phyloP scores from a whole-genome alignment of 768 basidiomycete genomes.

The Boletus rufocinnamomeus region DNA sequence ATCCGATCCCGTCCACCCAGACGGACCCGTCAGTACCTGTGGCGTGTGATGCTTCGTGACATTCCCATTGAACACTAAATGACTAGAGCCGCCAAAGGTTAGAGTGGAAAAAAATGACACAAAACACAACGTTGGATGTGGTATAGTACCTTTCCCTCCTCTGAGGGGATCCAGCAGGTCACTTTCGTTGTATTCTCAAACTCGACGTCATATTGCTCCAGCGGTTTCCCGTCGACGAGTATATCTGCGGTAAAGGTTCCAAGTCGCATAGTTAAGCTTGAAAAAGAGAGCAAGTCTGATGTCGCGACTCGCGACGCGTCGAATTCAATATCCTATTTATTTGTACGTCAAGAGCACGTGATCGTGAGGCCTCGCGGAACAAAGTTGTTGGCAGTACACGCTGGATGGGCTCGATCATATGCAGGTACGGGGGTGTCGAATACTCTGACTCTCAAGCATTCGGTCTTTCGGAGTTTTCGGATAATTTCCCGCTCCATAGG shows the following conservation, averaged over 20 bases:
- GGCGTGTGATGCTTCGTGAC: neutral
- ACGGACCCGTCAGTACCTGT: neutral
- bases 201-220: conserved; percentile 17
- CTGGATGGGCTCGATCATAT: too few relatives aligned
- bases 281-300: neutral
- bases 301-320: neutral
- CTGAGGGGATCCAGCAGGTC: conserved; percentile 27
- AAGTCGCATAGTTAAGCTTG: conserved; percentile 14
- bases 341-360: neutral
- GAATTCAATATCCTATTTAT: neutral
- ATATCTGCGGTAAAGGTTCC: conserved; percentile 16
- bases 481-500: too few relatives aligned
- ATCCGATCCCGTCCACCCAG: conserved; percentile 11
- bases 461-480: neutral
- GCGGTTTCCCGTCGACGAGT: conserved; percentile 14
- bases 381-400: too few relatives aligned
- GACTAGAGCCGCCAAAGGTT: conserved; percentile 1
- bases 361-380: neutral
- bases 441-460: neutral
- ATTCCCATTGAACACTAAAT: conserved; percentile 18
- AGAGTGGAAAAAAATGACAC: neutral
- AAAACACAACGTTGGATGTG: neutral
- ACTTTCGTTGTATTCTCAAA: conserved; percentile 9
- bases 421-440: too few relatives aligned
- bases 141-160: conserved; percentile 25